Evolutionary conservation across 1,284 basidiomycete genomes (phyloP).

Genomic region (Melanopsichium pennsylvanicum): DNA sequence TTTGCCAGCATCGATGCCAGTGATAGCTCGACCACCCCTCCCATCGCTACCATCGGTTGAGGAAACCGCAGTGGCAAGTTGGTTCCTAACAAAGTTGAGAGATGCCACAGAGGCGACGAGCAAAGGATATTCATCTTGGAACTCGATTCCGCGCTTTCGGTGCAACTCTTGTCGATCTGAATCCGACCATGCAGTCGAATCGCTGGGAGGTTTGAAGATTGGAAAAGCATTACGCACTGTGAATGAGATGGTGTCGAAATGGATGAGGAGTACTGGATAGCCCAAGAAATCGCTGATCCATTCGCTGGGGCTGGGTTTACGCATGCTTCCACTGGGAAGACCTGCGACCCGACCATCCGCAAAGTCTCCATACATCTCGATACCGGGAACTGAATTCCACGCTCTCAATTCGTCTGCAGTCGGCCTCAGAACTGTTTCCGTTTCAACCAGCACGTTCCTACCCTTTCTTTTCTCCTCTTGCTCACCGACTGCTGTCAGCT

Average conservation of each 20-base stretch:
- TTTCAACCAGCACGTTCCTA: constrained; percentile 4
- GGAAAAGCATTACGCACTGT: constrained; percentile 37
- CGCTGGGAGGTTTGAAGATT: constrained; percentile 48
- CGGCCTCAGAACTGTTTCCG: constrained; percentile 26
- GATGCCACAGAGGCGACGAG: constrained; percentile 45
- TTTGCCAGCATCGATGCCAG: constrained; percentile 4
- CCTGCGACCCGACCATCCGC: constrained; percentile 44
- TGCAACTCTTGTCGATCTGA: constrained; percentile 16
- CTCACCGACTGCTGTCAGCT: constrained; percentile 9
- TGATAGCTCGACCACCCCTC: constrained; percentile 16
- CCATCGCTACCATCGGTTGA: not conserved
- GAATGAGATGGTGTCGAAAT: constrained; percentile 44
- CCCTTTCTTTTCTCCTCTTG: not conserved
- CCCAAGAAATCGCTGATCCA: constrained; percentile 54
- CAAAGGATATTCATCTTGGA: constrained; percentile 57
- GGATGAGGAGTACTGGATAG: constrained; percentile 46
- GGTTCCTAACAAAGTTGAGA: constrained; percentile 25
- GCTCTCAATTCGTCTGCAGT: not conserved
- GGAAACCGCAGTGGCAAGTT: constrained; percentile 20
- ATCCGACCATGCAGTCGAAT: not conserved
- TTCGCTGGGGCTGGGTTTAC: constrained; percentile 23
- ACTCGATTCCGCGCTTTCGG: constrained; percentile 42
- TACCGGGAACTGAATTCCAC: constrained; percentile 21
- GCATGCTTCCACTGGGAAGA: not conserved
- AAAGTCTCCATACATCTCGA: constrained; percentile 52